Evolutionary conservation across 306 rosid genomes (phyloP).

Genomic region (Fragaria vesca): DNA sequence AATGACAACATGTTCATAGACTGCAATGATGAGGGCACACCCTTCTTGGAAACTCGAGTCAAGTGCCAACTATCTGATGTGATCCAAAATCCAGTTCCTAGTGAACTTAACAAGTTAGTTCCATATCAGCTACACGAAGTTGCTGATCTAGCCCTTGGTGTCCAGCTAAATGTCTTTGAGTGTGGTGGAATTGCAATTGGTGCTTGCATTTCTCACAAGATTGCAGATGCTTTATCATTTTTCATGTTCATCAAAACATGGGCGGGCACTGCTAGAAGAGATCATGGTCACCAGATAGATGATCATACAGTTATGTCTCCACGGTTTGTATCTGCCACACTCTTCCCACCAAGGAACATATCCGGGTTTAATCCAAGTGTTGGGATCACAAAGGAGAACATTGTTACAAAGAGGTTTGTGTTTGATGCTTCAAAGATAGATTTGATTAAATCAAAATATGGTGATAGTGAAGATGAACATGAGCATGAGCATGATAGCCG

Average conservation of each 20-base stretch:
- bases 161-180: constrained; percentile 49
- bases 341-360: constrained; percentile 52
- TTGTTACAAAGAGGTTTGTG: constrained; percentile 47
- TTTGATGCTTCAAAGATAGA: constrained; percentile 41
- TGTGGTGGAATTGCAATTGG: constrained; percentile 60
- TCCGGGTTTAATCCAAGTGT: constrained; percentile 30
- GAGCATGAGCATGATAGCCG: not conserved
- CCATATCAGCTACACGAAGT: constrained; percentile 42
- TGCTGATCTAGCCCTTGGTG: constrained; percentile 39
- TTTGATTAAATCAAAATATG: constrained; percentile 34
- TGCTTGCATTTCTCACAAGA: constrained; percentile 51
- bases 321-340: constrained; percentile 35
- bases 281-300: not conserved
- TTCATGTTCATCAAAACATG: constrained; percentile 42
- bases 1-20: constrained; percentile 19
- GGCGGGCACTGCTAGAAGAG: constrained; percentile 38
- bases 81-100: constrained; percentile 33
- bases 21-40: constrained; percentile 53
- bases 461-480: not conserved
- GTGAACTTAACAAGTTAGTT: constrained; percentile 40
- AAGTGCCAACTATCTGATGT: constrained; percentile 34
- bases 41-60: constrained; percentile 42
- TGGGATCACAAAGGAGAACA: constrained; percentile 33
- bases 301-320: constrained; percentile 24
- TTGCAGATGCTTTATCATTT: constrained; percentile 47